Evolutionary conservation across 2,329 filamentous ascomycete species (phyloP), one percentile per base, ranked within the genome.

Genomic region (Alternaria conjuncta): DNA sequence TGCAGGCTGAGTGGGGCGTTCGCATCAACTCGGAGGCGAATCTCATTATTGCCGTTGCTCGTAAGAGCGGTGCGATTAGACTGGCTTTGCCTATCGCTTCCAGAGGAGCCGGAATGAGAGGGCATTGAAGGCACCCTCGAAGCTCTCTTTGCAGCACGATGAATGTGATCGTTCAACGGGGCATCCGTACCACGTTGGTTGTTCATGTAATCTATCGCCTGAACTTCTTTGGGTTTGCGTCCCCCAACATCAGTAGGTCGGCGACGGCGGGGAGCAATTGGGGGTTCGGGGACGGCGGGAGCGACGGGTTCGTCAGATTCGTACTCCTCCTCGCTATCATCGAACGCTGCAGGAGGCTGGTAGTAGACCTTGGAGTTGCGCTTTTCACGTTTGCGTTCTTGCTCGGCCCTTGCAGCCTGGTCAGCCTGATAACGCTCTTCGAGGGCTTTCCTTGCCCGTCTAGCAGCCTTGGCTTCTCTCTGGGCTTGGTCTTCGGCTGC

Each of bases 1-100:
- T 75, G 72, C 36, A 80, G 68, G 43, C 71, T 78, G 32, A 78
- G 67, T 28, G 74, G 73, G 21, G 73, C 72, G 25, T 75, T 72
- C 18, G 75, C 72, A 58, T 76, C 76, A 12, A 80, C 71, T n/a
- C 73, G 71, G 23, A 80, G 72, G 32, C 76, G 76, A 53, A 80
- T 77, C 57, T 79, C 78, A 18, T 76, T 77, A 30, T 74, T 74
- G 13, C 61, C 68, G 46, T 66, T 69, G 49, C 71, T 76, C 11
- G 75, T 77, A 50, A 75, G 57, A 15, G 69, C 68, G 13, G 75
- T 77, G 5, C 68, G 73, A 41, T 70, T 69, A 21, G 74, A 75
- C 46, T 71, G 70, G 53, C 69, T 78, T 44, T 70, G 66, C 53
- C 66, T 71, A 23, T 77, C 76, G 51, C 73, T 75, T 25, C 72